Conservation (phyloP, 495 filamentous ascomycete species). For the Penicillium cosmopolitanum region DNA sequence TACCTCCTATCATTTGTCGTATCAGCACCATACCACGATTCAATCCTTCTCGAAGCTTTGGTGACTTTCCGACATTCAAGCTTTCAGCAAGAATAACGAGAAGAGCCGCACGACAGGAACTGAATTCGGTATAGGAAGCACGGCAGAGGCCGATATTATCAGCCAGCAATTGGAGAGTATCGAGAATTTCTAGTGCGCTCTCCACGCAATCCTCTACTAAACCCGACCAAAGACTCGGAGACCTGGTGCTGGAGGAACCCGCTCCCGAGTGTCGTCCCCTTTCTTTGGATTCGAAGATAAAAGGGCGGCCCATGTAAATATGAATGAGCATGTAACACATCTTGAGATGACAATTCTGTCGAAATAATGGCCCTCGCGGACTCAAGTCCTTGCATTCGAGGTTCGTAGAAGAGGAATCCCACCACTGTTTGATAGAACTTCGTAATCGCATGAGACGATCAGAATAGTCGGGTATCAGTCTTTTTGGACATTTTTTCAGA, state of each 20-base stretch:
- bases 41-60: conserved; percentile 17
- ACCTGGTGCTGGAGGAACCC: conserved; percentile 15
- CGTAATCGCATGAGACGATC: conserved; percentile 41
- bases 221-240: conserved; percentile 28
- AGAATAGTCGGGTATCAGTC: conserved; percentile 40
- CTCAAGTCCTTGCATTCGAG: conserved; percentile 38
- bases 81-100: conserved; percentile 51
- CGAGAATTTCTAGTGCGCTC: conserved; percentile 49
- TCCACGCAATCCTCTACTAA: conserved; percentile 49
- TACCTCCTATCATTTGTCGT: conserved; percentile 27
- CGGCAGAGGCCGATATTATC: conserved; percentile 48
- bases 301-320: conserved; percentile 51
- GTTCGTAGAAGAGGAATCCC: conserved; percentile 41
- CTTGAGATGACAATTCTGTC: conserved; percentile 47
- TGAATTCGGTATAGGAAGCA: conserved; percentile 53
- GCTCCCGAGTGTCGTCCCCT: conserved; percentile 18
- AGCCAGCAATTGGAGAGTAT: conserved; percentile 42
- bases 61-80: conserved; percentile 29
- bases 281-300: conserved; percentile 42
- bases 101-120: conserved; percentile 51
- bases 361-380: conserved; percentile 39
- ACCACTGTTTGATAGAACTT: conserved; percentile 45
- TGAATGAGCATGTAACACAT: conserved; percentile 48
- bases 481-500: conserved; percentile 41
- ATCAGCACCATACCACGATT: conserved; percentile 24